Evolutionary conservation across 2,329 filamentous ascomycete species (phyloP), one percentile per base, ranked within the genome.

Genomic region (Aspergillus sp.): DNA sequence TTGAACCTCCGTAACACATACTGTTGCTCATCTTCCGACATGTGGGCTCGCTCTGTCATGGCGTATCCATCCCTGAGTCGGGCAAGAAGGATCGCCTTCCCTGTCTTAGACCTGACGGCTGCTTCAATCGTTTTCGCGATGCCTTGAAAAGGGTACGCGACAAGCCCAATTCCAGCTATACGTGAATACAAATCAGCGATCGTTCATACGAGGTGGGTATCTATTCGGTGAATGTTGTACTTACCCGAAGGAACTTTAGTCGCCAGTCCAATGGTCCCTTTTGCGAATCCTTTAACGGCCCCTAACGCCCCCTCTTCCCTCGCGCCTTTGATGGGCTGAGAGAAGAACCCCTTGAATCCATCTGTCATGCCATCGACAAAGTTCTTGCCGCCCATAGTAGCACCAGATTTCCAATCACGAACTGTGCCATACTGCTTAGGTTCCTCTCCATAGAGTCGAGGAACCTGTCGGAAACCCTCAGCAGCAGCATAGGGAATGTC

Each of bases 401-500:
- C 67, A 0, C 75, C 77, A 36, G 67, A 71, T 38, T 73, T 71
- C 67, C 69, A 73, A 36, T 75, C 73, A 5, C 64, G 69, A 3
- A 79, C 69, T 2, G 70, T 62, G 1, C 70, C 70, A 47, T 77
- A 68, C 5, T 74, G 64, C 32, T 68, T 65, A 2, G 73, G 66
- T 11, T 74, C 66, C 36, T 78, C 75, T 4, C 77, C 75, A 56
- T 77, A 78, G 5, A 78, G 58, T 15, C 62, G 70, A 0, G 77
- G 77, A 1, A 74, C 63, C 3, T 68, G 68, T 25, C 71, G 69
- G 11, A 78, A 61, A 0, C 76, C 77, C 54, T 79, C 74, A 1
- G 76, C 61, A 3, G 71, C 54, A 1, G 77, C 76, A 3, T 73
- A 64, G 0, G 77, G 77, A 23, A 79, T 62, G 50, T 78, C 75